Evolutionary conservation across 805 yeast genomes (phyloP), one percentile per base, ranked within the genome.

Genomic region (Suhomyces sp.): DNA sequence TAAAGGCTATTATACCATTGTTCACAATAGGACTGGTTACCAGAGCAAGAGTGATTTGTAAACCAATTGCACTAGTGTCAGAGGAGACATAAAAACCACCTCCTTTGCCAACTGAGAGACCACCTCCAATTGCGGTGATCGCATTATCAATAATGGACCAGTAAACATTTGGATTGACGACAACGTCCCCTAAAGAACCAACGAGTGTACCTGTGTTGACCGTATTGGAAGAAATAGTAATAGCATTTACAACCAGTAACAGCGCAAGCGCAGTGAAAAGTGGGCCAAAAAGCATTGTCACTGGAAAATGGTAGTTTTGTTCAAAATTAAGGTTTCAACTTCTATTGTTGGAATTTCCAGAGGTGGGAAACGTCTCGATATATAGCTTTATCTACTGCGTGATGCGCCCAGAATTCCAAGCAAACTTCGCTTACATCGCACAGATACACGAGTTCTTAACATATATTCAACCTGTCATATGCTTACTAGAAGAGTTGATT

Each of bases 121-220:
- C 33, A 9, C 55, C 55, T 16, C 38, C 33, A 6, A 48, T 27
- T 6, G 38, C 19, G 4, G 48, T 37, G 11, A 39, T n/a, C 11
- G 43, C 35, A 20, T 46, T 47, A 30, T 43, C 31, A 22, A 48
- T 36, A 6, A 48, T 42, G 11, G 55, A 47, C 36, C 42, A 47
- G 33, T 45, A 50, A 2, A 47, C 55, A 17, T 46, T 50, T 13
- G 48, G 35, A 9, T 28, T 7, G 28, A 42, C 28, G 10, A 37
- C 46, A 19, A 52, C 38, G 30, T 36, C 43, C n/a, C 59, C 62
- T 20, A 53, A 19, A 11, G 38, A 11, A 21, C 53, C 19, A 18
- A 36, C 33, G 13, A 55, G 24, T 10, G 51, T 36, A 15, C 56
- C 60, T 8, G 38, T 20, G 9, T 23, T 28, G 12, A 56, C 40